Base-by-base conservation (phyloP, 345 rosid species). In the Triadica sebifera region DNA sequence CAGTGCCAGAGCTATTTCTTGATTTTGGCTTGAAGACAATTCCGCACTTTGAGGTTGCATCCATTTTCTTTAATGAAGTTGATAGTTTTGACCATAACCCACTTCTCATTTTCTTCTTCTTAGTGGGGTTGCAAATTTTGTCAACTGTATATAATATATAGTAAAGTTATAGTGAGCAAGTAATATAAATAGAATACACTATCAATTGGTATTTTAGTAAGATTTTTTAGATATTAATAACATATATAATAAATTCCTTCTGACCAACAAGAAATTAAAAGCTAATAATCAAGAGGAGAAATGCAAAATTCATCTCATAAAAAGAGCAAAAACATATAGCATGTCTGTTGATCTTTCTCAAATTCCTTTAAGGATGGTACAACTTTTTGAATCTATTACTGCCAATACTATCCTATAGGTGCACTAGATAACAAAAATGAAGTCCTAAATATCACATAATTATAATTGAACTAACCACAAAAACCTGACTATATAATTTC, bases 1-100 rank as follows among this genome's bases (percentile, higher is more conserved):
- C 93, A 5, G 96, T 93, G 89, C 90, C 90, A 57, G 84, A 79
- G 55, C 83, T 89, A 46, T 89, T 89, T 66, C 93, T 79, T 25
- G 79, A 81, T 60, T 91, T 88, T 0, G 91, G 84, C 85, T 86
- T 90, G 85, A 93, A 91, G 34, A 94, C 96, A 41, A 78, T 41
- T 16, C 59, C 3, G 84, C 90, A 88, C 83, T 82, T 81, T 0
- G 94, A 86, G 38, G 91, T 85, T 37, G 82, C 86, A 19, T 85
- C 92, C 86, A 85, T 80, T 29, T 79, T 74, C 15, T 53, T 78
- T 88, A 93, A 91, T 50, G 91, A 79, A 58, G n/a, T 72, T n/a
- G n/a, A n/a, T n/a, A 84, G 17, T 68, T 24, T 77, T 58, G 37
- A 49, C 50, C 49, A 79, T 5, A 67, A 70, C 39, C 78, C 78